A percentile compares a stretch with the other conserved stretches of the same genome.
Evolutionary conservation across 176 grass and related monocot genomes (phyloP).

Genomic region (Phragmites australis): DNA sequence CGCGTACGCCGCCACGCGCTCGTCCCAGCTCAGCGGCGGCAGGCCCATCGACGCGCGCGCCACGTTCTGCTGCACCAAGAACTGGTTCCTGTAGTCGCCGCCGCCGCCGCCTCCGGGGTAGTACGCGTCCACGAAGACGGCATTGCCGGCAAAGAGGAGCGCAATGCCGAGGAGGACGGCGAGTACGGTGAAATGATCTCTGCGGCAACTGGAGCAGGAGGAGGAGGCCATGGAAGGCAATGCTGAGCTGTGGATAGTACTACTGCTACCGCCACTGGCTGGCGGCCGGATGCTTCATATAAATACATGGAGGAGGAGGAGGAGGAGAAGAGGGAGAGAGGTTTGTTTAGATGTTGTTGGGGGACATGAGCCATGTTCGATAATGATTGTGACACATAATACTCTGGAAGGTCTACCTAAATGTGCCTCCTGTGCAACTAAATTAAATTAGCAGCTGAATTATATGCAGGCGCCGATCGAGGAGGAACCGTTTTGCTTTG

Average conservation of each 20-base stretch:
- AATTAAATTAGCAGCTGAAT: constrained; percentile 26
- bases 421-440: constrained; percentile 5
- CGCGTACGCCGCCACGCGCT: constrained; percentile 59
- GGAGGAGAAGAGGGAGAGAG: not conserved
- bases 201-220: not conserved
- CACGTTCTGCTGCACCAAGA: constrained; percentile 63
- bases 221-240: constrained; percentile 39
- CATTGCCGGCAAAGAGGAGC: constrained; percentile 15
- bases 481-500: not conserved
- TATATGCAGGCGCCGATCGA: not conserved
- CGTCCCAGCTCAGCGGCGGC: constrained; percentile 53
- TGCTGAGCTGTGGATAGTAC: constrained; percentile 27
- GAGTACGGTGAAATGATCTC: not conserved
- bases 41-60: constrained; percentile 46
- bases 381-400: constrained; percentile 58
- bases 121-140: not conserved
- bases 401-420: constrained; percentile 64
- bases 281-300: not conserved
- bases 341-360: constrained; percentile 35
- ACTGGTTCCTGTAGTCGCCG: constrained; percentile 32
- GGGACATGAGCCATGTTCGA: constrained; percentile 60
- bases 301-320: not conserved
- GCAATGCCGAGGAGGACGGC: not conserved
- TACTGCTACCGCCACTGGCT: not conserved
- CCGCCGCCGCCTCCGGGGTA: constrained; percentile 11